These are phyloP conservation scores for Epichloe gansuensis DNA, from an alignment of 2,329 filamentous ascomycete species.

Conservation along the genomic window DNA sequence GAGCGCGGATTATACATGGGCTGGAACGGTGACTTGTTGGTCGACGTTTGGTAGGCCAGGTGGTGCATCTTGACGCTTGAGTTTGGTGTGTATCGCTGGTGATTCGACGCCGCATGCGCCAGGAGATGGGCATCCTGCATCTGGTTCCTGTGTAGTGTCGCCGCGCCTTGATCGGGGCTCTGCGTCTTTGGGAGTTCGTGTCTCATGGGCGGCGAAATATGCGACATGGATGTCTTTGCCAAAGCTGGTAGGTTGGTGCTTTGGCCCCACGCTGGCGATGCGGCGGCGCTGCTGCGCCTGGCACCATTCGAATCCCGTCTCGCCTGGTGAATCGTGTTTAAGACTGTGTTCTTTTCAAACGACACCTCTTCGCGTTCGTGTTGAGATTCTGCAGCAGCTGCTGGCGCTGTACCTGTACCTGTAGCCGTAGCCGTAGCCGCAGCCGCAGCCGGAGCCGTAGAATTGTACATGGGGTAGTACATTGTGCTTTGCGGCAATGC, in stretches of 20 bases:
- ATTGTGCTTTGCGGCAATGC: constrained; percentile 10
- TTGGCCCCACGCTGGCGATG: neutral
- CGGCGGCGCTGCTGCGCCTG: neutral
- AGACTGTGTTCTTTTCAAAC: neutral
- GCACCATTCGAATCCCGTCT: neutral
- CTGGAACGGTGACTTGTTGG: constrained; percentile 19
- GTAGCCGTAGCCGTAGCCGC: neutral
- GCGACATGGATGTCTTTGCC: neutral
- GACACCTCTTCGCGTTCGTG: neutral
- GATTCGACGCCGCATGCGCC: constrained; percentile 3
- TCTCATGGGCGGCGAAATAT: neutral
- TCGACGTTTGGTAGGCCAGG: constrained; percentile 10
- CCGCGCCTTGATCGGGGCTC: constrained; percentile 1
- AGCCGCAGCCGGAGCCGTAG: neutral
- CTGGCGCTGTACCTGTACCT: neutral
- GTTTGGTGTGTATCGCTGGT: constrained; percentile 16
- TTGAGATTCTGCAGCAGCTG: neutral
- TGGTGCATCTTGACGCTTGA: constrained; percentile 13
- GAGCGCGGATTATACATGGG: constrained; percentile 14
- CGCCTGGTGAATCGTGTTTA: neutral
- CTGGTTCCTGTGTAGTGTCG: constrained; percentile 1
- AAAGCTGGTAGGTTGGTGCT: neutral
- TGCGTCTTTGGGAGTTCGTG: neutral
- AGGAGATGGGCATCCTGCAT: constrained; percentile 6
- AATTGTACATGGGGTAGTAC: constrained; percentile 10